A percentile compares a stretch with the other conserved stretches of the same genome.
These are phyloP conservation scores for Mortierella sp. DNA, from an alignment of 371 early-diverging fungal species.

Conservation along the genomic window DNA sequence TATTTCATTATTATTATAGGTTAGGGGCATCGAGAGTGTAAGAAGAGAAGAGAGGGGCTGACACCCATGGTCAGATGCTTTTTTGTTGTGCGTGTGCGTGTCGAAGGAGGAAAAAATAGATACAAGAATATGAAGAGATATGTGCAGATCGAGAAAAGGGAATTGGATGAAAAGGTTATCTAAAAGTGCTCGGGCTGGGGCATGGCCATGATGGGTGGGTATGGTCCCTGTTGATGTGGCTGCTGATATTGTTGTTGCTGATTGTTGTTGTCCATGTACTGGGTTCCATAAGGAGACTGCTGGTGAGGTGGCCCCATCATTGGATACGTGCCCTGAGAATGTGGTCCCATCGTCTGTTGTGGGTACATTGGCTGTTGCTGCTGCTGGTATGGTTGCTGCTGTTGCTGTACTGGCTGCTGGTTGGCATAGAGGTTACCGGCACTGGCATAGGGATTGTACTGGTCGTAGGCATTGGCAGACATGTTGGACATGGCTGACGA, in stretches of 20 bases:
- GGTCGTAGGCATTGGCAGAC: slow-evolving; percentile 26
- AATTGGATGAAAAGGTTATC: neutral
- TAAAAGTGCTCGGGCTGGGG: slow-evolving; percentile 54
- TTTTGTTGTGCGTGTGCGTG: neutral
- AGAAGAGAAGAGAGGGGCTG: no score
- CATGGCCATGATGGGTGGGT: slow-evolving; percentile 42
- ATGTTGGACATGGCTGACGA: slow-evolving; percentile 30
- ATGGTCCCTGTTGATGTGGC: neutral
- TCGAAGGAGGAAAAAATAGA: neutral
- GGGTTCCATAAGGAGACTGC: slow-evolving; percentile 39
- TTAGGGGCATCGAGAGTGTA: neutral
- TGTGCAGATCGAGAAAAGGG: slow-evolving; percentile 4
- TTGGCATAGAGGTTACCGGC: slow-evolving; percentile 24
- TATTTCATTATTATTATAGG: no score
- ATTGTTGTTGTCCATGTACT: slow-evolving; percentile 16
- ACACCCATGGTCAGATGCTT: neutral
- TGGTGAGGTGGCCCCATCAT: slow-evolving; percentile 28
- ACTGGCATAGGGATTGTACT: slow-evolving; percentile 23
- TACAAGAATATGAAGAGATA: neutral
- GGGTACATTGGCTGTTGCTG: slow-evolving; percentile 16
- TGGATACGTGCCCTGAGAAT: slow-evolving; percentile 18
- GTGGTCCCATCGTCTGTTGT: slow-evolving; percentile 15
- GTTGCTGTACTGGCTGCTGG: slow-evolving; percentile 12
- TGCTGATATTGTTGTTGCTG: neutral
- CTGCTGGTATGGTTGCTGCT: slow-evolving; percentile 9